Evolutionary conservation across 306 rosid species (phyloP).

Genomic region (Fragaria iinumae): DNA sequence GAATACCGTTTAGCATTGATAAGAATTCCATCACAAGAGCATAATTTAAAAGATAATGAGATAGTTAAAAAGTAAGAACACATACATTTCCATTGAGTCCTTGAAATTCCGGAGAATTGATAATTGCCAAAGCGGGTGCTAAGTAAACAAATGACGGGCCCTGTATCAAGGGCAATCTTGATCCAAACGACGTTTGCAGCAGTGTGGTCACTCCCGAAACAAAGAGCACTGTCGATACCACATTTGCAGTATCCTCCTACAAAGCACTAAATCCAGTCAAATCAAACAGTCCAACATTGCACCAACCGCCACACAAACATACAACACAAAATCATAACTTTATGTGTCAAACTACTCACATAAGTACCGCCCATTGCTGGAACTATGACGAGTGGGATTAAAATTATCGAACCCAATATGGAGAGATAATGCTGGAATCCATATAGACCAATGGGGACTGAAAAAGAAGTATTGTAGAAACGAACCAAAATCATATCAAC

Average conservation of each 20-base stretch:
- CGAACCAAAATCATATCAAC: slow-evolving; percentile 15
- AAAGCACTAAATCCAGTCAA: slow-evolving; percentile 53
- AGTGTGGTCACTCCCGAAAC: slow-evolving; percentile 85
- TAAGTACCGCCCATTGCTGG: slow-evolving; percentile 99
- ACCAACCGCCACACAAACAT: slow-evolving; percentile 4
- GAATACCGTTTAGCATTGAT: background rate
- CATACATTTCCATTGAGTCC: slow-evolving; percentile 80
- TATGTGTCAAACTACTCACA: slow-evolving; percentile 47
- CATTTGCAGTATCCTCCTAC: slow-evolving; percentile 87
- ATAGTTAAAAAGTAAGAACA: slow-evolving; percentile 7
- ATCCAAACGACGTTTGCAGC: slow-evolving; percentile 80
- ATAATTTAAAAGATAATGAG: background rate
- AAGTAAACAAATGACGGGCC: slow-evolving; percentile 93
- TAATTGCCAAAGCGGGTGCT: slow-evolving; percentile 82
- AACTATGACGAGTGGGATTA: slow-evolving; percentile 84
- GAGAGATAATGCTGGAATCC: slow-evolving; percentile 90
- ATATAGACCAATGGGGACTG: slow-evolving; percentile 85
- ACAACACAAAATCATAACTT: background rate
- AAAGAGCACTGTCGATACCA: slow-evolving; percentile 90
- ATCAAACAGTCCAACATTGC: slow-evolving; percentile 33
- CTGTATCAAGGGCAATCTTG: slow-evolving; percentile 92
- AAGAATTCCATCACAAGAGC: background rate
- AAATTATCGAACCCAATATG: slow-evolving; percentile 83
- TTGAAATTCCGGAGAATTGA: slow-evolving; percentile 86
- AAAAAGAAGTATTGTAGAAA: background rate